Evolutionary conservation across 768 basidiomycete species (phyloP), one percentile per base, ranked within the genome.

Genomic region (Panellus pusillus): DNA sequence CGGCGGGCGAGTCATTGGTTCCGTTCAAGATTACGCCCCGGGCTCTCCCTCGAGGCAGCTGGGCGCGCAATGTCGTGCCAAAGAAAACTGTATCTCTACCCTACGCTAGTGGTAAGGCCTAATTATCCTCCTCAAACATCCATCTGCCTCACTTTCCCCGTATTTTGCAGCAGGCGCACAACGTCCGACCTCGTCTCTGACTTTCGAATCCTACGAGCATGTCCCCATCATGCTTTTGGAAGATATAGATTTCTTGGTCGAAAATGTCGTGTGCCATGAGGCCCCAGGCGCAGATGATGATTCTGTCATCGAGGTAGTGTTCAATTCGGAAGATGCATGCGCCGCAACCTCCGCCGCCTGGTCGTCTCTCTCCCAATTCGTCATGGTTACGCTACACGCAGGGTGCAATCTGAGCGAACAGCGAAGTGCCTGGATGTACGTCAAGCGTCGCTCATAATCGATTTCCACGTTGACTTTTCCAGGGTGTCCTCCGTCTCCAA

Each of bases 401-500:
- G 37, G 37, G 9, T 57, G 56, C 51, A 57, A 57, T 40, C 46
- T 47, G 4, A n/a, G 18, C 27, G 56, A 57, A 20, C 42, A 53
- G 36, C 56, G 56, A 1, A 42, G 40, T 11, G 56, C 56, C 11
- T 57, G 56, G 51, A 41, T 47, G 56, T 57, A 15, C 38, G 56
- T 36, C 19, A 11, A 46, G 17, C 24, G 8, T 20, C n/a, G 9
- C 3, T 24, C 15, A n/a, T 27, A 28, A 14, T 7, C 7, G 32
- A 35, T 11, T 3, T 35, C 32, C 9, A 9, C 19, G 14, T 14
- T 8, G 18, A 4, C 18, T 19, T 45, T 17, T 7, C 13, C 20
- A 49, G 39, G 17, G 47, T 52, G 13, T 51, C 50, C 13, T 47
- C 50, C 6, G 55, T 37, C 14, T 29, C 27, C 1, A 29, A 12